phyloP scores from a whole-genome alignment of 78 protist species.

The Tieghemostelium lacteum region DNA sequence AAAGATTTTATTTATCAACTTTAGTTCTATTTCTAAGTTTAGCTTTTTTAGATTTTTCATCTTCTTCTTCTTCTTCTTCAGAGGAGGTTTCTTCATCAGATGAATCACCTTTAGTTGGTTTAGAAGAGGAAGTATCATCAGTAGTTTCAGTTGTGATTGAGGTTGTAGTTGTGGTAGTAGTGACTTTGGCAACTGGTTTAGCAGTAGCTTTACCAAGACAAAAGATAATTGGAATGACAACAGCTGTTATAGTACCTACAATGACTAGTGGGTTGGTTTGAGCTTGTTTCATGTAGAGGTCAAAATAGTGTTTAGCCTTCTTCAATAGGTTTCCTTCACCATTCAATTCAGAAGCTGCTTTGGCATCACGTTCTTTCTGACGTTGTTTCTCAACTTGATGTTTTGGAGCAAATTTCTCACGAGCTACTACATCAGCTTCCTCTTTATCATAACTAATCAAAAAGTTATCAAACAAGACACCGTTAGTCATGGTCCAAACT shows the following conservation, averaged over 20 bases:
- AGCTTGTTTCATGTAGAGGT: conserved; percentile 11
- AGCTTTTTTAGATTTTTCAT: neutral
- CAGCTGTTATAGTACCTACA: conserved; percentile 2
- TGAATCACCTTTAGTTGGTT: neutral
- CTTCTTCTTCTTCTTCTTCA: neutral
- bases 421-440: conserved; percentile 82
- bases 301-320: neutral
- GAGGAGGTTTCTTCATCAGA: conserved; percentile 5
- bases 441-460: conserved; percentile 88
- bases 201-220: neutral
- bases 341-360: conserved; percentile 33
- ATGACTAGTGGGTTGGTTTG: conserved; percentile 35
- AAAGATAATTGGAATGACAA: neutral
- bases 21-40: conserved; percentile 6
- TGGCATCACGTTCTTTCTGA: conserved; percentile 51
- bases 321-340: neutral
- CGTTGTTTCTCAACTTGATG: conserved; percentile 13
- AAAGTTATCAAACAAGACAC: conserved; percentile 97
- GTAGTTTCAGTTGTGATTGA: neutral
- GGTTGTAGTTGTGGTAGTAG: too few relatives aligned
- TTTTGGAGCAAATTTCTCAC: conserved; percentile 65
- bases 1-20: conserved; percentile 24
- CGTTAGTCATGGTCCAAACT: conserved; percentile 93
- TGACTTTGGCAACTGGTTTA: neutral
- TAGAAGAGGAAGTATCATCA: too few relatives aligned